Conservation (phyloP, 805 yeast species). For the Candida adriatica region DNA sequence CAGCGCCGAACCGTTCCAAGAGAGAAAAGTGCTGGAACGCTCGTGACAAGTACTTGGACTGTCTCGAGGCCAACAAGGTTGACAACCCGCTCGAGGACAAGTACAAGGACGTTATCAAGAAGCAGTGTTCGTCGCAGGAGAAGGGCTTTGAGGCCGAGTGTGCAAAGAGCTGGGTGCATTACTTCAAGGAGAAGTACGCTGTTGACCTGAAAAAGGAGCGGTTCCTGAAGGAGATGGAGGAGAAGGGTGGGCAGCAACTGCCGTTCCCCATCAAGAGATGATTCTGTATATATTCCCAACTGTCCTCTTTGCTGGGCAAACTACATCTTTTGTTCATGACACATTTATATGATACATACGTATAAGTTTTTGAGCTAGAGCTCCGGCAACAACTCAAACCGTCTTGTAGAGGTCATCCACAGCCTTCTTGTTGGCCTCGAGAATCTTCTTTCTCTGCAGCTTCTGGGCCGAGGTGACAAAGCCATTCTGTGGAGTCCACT, state of each 20-base stretch:
- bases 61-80: conserved; percentile 63
- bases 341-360: not conserved
- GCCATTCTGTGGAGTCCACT: conserved; percentile 98
- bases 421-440: conserved; percentile 55
- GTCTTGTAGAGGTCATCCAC: conserved; percentile 57
- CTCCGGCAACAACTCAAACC: too few species aligned
- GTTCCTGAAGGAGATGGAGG: conserved; percentile 64
- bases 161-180: conserved; percentile 80
- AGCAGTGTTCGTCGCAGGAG: conserved; percentile 51
- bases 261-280: conserved; percentile 22
- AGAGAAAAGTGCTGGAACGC: conserved; percentile 86
- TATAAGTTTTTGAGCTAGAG: too few species aligned
- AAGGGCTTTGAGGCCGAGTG: conserved; percentile 65
- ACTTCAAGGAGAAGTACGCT: conserved; percentile 85
- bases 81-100: conserved; percentile 61
- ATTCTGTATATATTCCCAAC: too few species aligned
- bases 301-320: too few species aligned
- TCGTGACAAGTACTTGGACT: conserved; percentile 69
- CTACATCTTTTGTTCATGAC: not conserved
- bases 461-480: conserved; percentile 94
- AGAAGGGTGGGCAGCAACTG: conserved; percentile 42
- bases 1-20: conserved; percentile 56
- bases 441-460: conserved; percentile 86
- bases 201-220: conserved; percentile 65
- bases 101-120: conserved; percentile 37